Conservation (phyloP, 2,329 filamentous ascomycete genomes). For the Cladosporium velox region DNA sequence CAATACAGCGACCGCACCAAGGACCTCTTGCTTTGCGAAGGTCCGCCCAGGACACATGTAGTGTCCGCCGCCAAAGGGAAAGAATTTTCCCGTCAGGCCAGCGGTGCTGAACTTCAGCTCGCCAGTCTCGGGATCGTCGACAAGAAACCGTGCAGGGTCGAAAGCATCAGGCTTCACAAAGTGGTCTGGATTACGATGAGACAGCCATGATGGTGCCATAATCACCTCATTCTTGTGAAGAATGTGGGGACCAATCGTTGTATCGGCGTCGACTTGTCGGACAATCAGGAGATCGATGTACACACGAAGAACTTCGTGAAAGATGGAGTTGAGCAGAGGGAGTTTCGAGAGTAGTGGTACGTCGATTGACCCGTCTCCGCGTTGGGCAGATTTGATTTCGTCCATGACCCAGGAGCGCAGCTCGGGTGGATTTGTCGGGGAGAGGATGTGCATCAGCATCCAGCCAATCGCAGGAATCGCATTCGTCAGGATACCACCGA, state of each 20-base stretch:
- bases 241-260: constrained; percentile 17
- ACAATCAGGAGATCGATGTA: constrained; percentile 33
- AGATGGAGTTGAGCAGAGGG: constrained; percentile 36
- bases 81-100: constrained; percentile 34
- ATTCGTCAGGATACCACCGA: constrained; percentile 32
- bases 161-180: constrained; percentile 27
- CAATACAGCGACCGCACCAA: constrained; percentile 23
- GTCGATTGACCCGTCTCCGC: constrained; percentile 26
- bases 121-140: constrained; percentile 25
- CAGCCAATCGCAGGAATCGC: constrained; percentile 34
- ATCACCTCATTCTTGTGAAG: constrained; percentile 25
- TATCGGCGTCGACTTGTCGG: constrained; percentile 24
- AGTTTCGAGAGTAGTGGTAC: constrained; percentile 26
- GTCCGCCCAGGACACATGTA: constrained; percentile 27
- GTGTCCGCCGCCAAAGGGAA: constrained; percentile 32
- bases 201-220: constrained; percentile 29
- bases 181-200: constrained; percentile 27
- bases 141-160: constrained; percentile 30
- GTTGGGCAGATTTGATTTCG: constrained; percentile 26
- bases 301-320: constrained; percentile 33
- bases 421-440: constrained; percentile 25
- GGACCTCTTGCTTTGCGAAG: constrained; percentile 29
- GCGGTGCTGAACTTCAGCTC: constrained; percentile 29
- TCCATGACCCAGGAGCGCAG: constrained; percentile 27
- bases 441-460: constrained; percentile 34